Evolutionary conservation across 1,139 yeast genomes (phyloP).

Genomic region (Nadsonia commutata): DNA sequence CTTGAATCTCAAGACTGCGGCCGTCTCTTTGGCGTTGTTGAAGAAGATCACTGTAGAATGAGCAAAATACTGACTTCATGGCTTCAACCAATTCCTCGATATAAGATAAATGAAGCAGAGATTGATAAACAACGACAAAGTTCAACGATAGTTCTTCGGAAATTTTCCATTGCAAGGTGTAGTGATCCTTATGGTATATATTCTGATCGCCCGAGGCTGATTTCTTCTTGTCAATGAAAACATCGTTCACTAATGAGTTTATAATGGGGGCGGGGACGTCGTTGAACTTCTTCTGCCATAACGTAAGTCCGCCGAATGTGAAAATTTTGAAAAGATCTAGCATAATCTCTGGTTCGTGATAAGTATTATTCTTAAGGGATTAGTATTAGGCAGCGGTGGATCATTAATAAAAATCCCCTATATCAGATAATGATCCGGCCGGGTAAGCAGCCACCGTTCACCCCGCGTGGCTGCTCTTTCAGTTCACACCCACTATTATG

Average conservation of each 20-base stretch:
- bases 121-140: slow-evolving; percentile 24
- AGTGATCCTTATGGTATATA: slow-evolving; percentile 18
- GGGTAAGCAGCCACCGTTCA: too few relatives aligned
- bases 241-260: slow-evolving; percentile 36
- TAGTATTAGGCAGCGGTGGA: too few relatives aligned
- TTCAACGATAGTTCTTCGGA: slow-evolving; percentile 22
- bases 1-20: slow-evolving; percentile 6
- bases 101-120: slow-evolving; percentile 22
- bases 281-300: slow-evolving; percentile 34
- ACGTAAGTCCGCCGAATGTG: slow-evolving; percentile 42
- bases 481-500: too few relatives aligned
- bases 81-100: slow-evolving; percentile 23
- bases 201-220: neutral
- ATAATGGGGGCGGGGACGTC: slow-evolving; percentile 30
- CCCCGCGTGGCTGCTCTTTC: too few relatives aligned
- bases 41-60: slow-evolving; percentile 17
- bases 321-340: slow-evolving; percentile 42
- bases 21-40: slow-evolving; percentile 8
- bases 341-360: too few relatives aligned
- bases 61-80: slow-evolving; percentile 21
- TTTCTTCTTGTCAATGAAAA: slow-evolving; percentile 26
- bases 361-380: too few relatives aligned
- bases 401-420: too few relatives aligned
- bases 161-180: slow-evolving; percentile 24
- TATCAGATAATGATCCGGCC: too few relatives aligned